phyloP scores from a whole-genome alignment of 2,329 filamentous ascomycete genomes.

The Fusarium cicatricum region DNA sequence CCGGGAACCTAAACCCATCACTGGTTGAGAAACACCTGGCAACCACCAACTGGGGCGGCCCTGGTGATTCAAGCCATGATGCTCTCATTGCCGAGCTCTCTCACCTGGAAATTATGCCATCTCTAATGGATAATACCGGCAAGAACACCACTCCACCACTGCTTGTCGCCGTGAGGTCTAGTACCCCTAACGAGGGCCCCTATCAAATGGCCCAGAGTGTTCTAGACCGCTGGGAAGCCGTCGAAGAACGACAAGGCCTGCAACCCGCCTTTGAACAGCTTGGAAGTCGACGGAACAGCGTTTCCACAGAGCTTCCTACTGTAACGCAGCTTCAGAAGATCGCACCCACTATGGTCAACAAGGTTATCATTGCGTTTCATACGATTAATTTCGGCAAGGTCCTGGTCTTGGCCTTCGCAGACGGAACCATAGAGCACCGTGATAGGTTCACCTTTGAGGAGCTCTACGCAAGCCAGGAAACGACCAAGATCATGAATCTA shows the following conservation, averaged over 20 bases:
- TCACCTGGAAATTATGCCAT: constrained; percentile 76
- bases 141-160: constrained; percentile 66
- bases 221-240: constrained; percentile 83
- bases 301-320: constrained; percentile 45
- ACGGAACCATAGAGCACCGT: constrained; percentile 82
- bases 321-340: constrained; percentile 65
- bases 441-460: constrained; percentile 77
- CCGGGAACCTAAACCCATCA: constrained; percentile 58
- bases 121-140: constrained; percentile 66
- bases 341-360: constrained; percentile 74
- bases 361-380: constrained; percentile 74
- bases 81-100: constrained; percentile 70
- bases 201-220: constrained; percentile 75
- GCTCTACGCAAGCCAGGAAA: constrained; percentile 69
- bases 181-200: constrained; percentile 61
- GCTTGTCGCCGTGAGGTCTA: constrained; percentile 77
- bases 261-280: constrained; percentile 83
- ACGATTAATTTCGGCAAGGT: constrained; percentile 75
- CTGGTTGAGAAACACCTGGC: constrained; percentile 65
- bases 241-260: constrained; percentile 71
- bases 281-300: constrained; percentile 66
- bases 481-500: constrained; percentile 72
- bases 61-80: constrained; percentile 54
- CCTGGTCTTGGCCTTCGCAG: constrained; percentile 77
- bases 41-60: constrained; percentile 61